Evolutionary conservation across 2,329 filamentous ascomycete genomes (phyloP), one percentile per base, ranked within the genome.

Genomic region (Drechslerella dactyloides): DNA sequence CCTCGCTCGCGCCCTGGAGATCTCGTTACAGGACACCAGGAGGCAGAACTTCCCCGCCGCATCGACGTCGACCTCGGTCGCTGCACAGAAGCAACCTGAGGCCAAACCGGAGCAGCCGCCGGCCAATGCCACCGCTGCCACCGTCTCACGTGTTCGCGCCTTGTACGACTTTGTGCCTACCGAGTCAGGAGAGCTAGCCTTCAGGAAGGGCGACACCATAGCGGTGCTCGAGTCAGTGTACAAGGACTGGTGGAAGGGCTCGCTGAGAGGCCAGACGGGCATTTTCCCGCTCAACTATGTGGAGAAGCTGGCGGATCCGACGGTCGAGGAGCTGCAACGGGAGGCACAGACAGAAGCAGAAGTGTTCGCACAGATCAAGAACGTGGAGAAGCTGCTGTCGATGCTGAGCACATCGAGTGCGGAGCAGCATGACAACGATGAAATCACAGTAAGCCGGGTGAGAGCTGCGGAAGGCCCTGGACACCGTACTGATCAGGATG

Each of bases 191-290:
- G 94, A 99, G 82, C 83, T 99, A 73, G 92, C 96, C 76, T 99
- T 99, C 80, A 90, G 93, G 76, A 96, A 96, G 81, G 93, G 94
- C 27, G 94, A 99, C 79, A 89, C 97, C 44, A 99, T 99, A 79
- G 93, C 94, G 0, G 94, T 99, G 15, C 84, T 99, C 44, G 94
- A 97, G 80, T 97, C 93, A 1, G 94, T 97, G 1, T 99, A 96
- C 82, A 99, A 97, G 81, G 94, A 99, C 80, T 99, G 94, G 94
- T 99, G 94, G 94, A 93, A 96, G 76, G 94, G 94, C 0, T 96
- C 93, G 46, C 82, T 99, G 69, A 88, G 93, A 78, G 94, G 94
- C 19, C 91, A 97, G 80, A 97, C 92, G 5, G 94, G 94, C 76
- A 99, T 99, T 75, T 99, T 99, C 80, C 94, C 94, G 5, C 85